Evolutionary conservation across 768 basidiomycete species (phyloP).

Genomic region (Fomitopsis serialis): DNA sequence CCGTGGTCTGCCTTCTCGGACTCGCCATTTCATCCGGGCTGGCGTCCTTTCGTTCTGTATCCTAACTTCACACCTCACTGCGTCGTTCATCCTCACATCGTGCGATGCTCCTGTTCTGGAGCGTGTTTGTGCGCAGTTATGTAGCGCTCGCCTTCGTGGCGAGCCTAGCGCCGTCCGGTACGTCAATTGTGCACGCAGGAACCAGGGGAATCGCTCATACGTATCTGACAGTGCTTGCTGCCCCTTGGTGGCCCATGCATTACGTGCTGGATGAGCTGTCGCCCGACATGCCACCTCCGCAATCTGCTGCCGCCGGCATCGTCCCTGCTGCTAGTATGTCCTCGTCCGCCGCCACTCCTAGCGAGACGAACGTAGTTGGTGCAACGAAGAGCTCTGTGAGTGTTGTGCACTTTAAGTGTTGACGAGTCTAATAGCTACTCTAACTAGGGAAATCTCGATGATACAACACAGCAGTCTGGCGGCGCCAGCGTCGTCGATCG

Average conservation of each 20-base stretch:
- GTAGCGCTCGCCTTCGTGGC: background rate
- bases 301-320: background rate
- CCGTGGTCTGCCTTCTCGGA: background rate
- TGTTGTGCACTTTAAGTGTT: too few species aligned
- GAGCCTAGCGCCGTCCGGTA: background rate
- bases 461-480: background rate
- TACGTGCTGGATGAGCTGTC: background rate
- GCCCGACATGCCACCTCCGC: background rate
- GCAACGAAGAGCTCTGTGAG: too few species aligned
- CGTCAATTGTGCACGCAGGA: background rate
- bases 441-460: background rate
- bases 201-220: background rate
- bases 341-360: background rate
- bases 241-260: conserved; percentile 4
- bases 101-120: conserved; percentile 1
- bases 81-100: too few species aligned
- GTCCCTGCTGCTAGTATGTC: background rate
- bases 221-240: background rate
- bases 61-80: background rate
- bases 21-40: background rate
- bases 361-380: background rate
- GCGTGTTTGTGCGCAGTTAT: background rate
- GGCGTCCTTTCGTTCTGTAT: background rate
- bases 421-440: too few species aligned
- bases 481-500: background rate